Conservation (phyloP, 768 basidiomycete genomes). For the Candolleomyces efflorescens region DNA sequence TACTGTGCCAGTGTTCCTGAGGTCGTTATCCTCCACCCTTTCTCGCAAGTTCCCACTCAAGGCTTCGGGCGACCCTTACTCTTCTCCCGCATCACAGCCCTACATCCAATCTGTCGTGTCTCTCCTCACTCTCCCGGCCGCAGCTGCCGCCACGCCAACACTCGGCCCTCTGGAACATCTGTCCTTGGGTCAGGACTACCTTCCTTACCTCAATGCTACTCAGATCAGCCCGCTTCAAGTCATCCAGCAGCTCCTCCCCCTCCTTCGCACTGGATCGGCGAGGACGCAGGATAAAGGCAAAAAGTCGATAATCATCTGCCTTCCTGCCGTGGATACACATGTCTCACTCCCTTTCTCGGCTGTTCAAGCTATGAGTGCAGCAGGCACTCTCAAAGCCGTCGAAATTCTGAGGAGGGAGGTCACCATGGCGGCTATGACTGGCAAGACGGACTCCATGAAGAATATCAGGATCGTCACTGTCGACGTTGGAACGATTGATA, state of each 20-base stretch:
- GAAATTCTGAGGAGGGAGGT: constrained; percentile 77
- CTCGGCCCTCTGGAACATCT: constrained; percentile 70
- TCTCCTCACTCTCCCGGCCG: constrained; percentile 53
- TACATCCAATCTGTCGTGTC: constrained; percentile 79
- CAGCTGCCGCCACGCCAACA: constrained; percentile 35
- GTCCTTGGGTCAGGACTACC: constrained; percentile 55
- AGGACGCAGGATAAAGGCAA: constrained; percentile 47
- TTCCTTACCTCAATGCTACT: constrained; percentile 68
- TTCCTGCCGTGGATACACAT: constrained; percentile 68
- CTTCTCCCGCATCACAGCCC: constrained; percentile 57
- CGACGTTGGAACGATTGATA: constrained; percentile 64
- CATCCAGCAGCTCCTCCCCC: constrained; percentile 71
- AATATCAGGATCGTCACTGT: constrained; percentile 67
- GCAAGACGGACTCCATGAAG: constrained; percentile 53
- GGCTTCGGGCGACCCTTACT: constrained; percentile 76
- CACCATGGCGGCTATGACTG: constrained; percentile 49
- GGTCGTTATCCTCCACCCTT: constrained; percentile 75
- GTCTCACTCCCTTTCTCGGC: constrained; percentile 70
- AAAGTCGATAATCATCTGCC: constrained; percentile 67
- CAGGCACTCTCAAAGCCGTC: constrained; percentile 63
- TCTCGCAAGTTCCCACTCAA: constrained; percentile 81
- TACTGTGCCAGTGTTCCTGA: constrained; percentile 70
- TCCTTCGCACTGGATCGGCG: constrained; percentile 65
- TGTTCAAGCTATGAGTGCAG: constrained; percentile 73
- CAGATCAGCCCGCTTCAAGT: constrained; percentile 76